A percentile compares a stretch with the other conserved stretches of the same genome.
Evolutionary conservation across 805 yeast species (phyloP).

Genomic region (Ogataea degrootiae): DNA sequence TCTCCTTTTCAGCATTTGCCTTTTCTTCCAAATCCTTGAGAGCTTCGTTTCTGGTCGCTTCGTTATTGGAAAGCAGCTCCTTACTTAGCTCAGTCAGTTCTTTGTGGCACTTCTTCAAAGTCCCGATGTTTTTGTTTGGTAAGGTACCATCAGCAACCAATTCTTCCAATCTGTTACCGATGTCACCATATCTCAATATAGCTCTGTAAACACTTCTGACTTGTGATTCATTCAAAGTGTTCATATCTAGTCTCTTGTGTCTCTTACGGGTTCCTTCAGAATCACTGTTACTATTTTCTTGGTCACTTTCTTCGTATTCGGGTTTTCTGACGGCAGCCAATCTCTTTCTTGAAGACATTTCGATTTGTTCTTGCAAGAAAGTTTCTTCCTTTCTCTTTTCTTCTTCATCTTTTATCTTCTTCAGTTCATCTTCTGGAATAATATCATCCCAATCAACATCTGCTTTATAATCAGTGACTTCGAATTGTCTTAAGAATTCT

Average conservation of each 20-base stretch:
- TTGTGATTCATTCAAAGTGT: conserved; percentile 75
- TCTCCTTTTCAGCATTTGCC: conserved; percentile 51
- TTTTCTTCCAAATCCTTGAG: conserved; percentile 56
- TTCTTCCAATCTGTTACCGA: conserved; percentile 73
- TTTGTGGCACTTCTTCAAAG: conserved; percentile 68
- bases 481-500: conserved; percentile 94
- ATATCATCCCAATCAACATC: conserved; percentile 99
- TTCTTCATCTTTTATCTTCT: conserved; percentile 87
- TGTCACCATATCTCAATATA: conserved; percentile 75
- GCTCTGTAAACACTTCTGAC: conserved; percentile 81
- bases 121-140: conserved; percentile 76
- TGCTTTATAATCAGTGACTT: conserved; percentile 97
- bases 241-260: conserved; percentile 36
- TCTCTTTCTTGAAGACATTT: conserved; percentile 77
- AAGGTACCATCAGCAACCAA: conserved; percentile 86
- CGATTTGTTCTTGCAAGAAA: conserved; percentile 82
- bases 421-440: conserved; percentile 90
- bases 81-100: conserved; percentile 64
- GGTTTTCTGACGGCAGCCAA: conserved; percentile 60
- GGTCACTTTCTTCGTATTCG: conserved; percentile 35
- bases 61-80: conserved; percentile 60
- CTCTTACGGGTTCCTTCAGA: conserved; percentile 34
- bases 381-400: conserved; percentile 81
- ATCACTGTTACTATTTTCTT: conserved; percentile 35
- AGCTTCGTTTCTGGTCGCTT: conserved; percentile 50